Percentiles rank a stretch among this genome's conserved stretches.
Conservation (phyloP, 441 rosid genomes). For the Adansonia rubrostipa region DNA sequence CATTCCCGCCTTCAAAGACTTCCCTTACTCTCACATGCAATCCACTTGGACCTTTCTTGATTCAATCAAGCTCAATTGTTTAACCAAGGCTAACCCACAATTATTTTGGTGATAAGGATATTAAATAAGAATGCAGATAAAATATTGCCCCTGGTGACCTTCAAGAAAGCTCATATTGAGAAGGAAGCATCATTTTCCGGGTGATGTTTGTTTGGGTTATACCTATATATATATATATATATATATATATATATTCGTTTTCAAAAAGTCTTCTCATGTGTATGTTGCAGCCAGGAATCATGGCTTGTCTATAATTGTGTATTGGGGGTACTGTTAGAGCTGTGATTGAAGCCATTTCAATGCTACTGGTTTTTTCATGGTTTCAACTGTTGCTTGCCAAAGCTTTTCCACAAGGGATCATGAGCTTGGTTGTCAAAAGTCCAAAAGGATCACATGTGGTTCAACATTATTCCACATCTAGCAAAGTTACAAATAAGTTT, state of each 20-base stretch:
- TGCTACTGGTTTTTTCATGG: slow-evolving; percentile 24
- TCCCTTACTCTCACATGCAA: slow-evolving; percentile 33
- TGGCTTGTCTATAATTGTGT: slow-evolving; percentile 49
- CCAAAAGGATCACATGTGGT: slow-evolving; percentile 34
- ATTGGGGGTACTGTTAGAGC: slow-evolving; percentile 29
- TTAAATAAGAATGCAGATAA: slow-evolving; percentile 18
- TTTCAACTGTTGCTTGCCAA: slow-evolving; percentile 28
- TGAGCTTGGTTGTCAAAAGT: slow-evolving; percentile 35
- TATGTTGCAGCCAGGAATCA: slow-evolving; percentile 51
- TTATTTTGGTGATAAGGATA: slow-evolving; percentile 37
- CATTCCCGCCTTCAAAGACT: slow-evolving; percentile 17
- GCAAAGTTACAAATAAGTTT: neutral
- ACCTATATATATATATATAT: too few species aligned
- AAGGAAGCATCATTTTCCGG: slow-evolving; percentile 46
- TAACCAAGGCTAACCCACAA: slow-evolving; percentile 31
- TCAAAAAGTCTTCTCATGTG: slow-evolving; percentile 36
- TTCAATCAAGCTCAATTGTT: slow-evolving; percentile 33
- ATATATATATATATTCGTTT: slow-evolving; percentile 21
- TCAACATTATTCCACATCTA: slow-evolving; percentile 18
- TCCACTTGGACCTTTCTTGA: slow-evolving; percentile 38
- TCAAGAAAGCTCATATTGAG: slow-evolving; percentile 31
- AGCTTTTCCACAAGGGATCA: slow-evolving; percentile 22
- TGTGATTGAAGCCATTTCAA: slow-evolving; percentile 39
- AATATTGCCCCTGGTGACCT: too few species aligned
- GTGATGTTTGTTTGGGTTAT: slow-evolving; percentile 29